Base-by-base conservation (phyloP, 148 eudicot species). In the Chenopodium suecicum region DNA sequence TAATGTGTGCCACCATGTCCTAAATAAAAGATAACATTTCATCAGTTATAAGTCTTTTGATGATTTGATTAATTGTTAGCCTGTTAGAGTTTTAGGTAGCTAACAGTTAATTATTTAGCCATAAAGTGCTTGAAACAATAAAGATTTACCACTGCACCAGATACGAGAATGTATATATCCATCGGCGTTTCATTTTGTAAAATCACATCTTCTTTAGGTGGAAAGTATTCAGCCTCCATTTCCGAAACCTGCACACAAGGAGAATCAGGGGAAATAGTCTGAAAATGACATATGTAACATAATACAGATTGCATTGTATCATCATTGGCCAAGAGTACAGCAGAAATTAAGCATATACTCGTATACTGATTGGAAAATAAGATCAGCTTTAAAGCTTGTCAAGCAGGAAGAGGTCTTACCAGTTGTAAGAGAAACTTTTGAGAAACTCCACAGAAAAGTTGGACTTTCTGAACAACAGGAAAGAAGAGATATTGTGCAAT, bases 221-320 rank as follows among this genome's bases (percentile, higher is more conserved):
- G 95, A 78, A 86, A 92, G 82, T 93, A 95, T 68, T 94, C 98
- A 62, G 97, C 98, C 47, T 92, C 94, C 90, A 95, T 83, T 82
- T 92, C 97, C 1, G 98, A 85, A 76, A 92, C 98, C 98, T 94
- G 81, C 44, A 50, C 20, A 58, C 20, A 73, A 73, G 75, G 79
- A 25, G 44, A 65, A 5, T 73, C n/a, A 50, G 25, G 11, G 56
- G 50, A 22, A 67, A 25, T 31, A 56, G 4, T 1, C 79, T 16
- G 44, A 58, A 17, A 31, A 54, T 31, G 64, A 16, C 17, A 73
- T 11, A 27, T 2, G 31, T 2, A 70, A 0, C 19, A 2, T 7
- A 70, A 19, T 70, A 8, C 0, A 4, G 50, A 9, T 11, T 48
- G 62, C 13, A 41, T 10, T 46, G 52, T 17, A 47, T 47, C 54